These are phyloP conservation scores for Amauroascus niger DNA, from an alignment of 2,329 filamentous ascomycete genomes.

Conservation along the genomic window DNA sequence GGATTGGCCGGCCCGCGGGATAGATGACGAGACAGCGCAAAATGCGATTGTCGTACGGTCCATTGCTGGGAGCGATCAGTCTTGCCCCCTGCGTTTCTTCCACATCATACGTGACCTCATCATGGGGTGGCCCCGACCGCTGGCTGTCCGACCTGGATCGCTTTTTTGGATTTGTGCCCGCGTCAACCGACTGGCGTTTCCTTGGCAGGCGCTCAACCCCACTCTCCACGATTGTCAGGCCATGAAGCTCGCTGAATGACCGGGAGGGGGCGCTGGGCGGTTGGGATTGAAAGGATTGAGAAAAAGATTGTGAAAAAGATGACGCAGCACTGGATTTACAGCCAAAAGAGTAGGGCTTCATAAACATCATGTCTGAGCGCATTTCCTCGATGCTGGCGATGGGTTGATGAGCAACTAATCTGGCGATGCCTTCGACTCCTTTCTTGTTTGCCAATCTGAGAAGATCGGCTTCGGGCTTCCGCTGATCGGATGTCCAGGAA, in stretches of 20 bases:
- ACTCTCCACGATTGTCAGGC: neutral
- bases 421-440: conserved; percentile 24
- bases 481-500: conserved; percentile 26
- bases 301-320: conserved; percentile 11
- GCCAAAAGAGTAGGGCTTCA: conserved; percentile 16
- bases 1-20: conserved; percentile 23
- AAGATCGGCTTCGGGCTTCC: conserved; percentile 21
- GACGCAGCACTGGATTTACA: neutral
- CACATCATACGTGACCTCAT: conserved; percentile 8
- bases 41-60: conserved; percentile 23
- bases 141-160: conserved; percentile 2
- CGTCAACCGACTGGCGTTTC: conserved; percentile 1
- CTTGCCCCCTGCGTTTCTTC: conserved; percentile 5
- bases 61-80: conserved; percentile 1
- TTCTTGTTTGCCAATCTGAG: conserved; percentile 21
- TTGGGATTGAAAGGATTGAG: neutral
- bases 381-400: conserved; percentile 24
- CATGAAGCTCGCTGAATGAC: neutral
- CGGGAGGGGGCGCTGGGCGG: neutral
- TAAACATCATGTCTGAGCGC: conserved; percentile 22
- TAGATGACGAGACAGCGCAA: conserved; percentile 26
- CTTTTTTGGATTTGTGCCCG: conserved; percentile 2
- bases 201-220: neutral
- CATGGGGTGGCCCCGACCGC: neutral
- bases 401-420: conserved; percentile 21